Conservation (phyloP, 371 early-diverging fungal genomes). For the Apophysomyces sp. region DNA sequence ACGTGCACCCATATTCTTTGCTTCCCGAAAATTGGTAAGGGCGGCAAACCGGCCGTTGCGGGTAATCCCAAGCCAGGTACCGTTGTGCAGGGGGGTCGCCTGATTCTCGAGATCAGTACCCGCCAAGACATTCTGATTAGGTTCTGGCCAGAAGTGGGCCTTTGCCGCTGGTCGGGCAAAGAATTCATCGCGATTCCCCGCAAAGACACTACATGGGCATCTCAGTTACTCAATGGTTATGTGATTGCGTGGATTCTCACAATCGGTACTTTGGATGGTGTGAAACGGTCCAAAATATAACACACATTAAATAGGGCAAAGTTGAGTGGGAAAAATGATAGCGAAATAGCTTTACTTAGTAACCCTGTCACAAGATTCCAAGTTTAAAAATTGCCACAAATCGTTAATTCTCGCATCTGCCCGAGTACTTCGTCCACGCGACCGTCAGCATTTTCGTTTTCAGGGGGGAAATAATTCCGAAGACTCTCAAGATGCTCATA, state of each 20-base stretch:
- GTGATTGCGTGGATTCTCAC: slow-evolving; percentile 47
- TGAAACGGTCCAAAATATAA: no score
- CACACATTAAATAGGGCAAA: no score
- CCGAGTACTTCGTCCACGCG: slow-evolving; percentile 76
- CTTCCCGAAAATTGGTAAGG: slow-evolving; percentile 60
- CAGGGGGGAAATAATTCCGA: slow-evolving; percentile 53
- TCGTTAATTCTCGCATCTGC: slow-evolving; percentile 88
- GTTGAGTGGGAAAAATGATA: no score
- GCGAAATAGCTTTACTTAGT: no score
- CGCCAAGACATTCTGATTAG: slow-evolving; percentile 31
- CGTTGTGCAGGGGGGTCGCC: slow-evolving; percentile 21
- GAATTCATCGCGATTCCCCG: slow-evolving; percentile 63
- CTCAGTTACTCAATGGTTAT: not conserved
- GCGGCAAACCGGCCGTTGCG: slow-evolving; percentile 51
- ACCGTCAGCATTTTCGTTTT: slow-evolving; percentile 60
- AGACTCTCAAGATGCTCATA: slow-evolving; percentile 65
- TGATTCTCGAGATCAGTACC: slow-evolving; percentile 40
- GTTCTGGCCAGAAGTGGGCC: slow-evolving; percentile 57
- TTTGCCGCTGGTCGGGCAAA: slow-evolving; percentile 46
- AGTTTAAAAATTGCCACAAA: slow-evolving; percentile 69
- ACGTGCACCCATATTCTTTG: slow-evolving; percentile 29
- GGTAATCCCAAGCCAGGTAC: slow-evolving; percentile 66
- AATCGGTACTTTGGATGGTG: not conserved
- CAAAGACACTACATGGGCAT: slow-evolving; percentile 51
- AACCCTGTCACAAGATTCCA: no score